Conservation (phyloP, 805 yeast species). For the Sugiyamaella marilandica region DNA sequence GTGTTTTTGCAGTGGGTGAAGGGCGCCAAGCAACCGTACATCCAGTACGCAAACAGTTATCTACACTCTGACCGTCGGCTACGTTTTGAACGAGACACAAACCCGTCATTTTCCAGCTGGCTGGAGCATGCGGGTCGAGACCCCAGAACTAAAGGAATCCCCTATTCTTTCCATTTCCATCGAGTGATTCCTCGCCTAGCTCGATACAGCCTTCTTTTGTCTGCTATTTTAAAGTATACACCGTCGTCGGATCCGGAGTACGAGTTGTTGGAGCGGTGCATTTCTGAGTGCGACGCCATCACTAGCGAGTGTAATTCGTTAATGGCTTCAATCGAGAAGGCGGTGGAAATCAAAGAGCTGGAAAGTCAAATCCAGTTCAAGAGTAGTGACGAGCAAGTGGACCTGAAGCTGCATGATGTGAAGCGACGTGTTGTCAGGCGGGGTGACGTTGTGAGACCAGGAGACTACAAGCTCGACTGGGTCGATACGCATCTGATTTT, state of each 20-base stretch:
- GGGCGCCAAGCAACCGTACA: constrained; percentile 49
- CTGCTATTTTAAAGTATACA: constrained; percentile 51
- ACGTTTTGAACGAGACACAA: constrained; percentile 39
- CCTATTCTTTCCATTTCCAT: constrained; percentile 46
- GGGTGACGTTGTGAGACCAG: constrained; percentile 56
- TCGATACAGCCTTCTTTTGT: constrained; percentile 57
- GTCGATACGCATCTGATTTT: constrained; percentile 49
- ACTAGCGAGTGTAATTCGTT: constrained; percentile 56
- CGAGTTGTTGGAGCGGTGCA: constrained; percentile 46
- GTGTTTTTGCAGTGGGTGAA: constrained; percentile 61
- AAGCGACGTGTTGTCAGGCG: constrained; percentile 53
- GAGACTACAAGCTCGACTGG: constrained; percentile 61
- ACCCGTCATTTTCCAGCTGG: constrained; percentile 54
- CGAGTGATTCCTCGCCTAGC: constrained; percentile 53
- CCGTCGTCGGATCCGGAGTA: constrained; percentile 48
- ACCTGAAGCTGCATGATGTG: constrained; percentile 48
- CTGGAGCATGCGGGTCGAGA: constrained; percentile 46
- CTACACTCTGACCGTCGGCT: constrained; percentile 37
- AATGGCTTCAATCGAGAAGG: constrained; percentile 57
- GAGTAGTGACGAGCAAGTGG: constrained; percentile 39
- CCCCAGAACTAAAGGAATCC: constrained; percentile 37
- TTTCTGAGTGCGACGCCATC: constrained; percentile 50
- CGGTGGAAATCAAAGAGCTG: constrained; percentile 49
- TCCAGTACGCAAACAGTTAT: constrained; percentile 50
- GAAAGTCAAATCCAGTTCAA: constrained; percentile 54